Conservation (phyloP, 441 rosid species). For the Gossypium schwendimanii region DNA sequence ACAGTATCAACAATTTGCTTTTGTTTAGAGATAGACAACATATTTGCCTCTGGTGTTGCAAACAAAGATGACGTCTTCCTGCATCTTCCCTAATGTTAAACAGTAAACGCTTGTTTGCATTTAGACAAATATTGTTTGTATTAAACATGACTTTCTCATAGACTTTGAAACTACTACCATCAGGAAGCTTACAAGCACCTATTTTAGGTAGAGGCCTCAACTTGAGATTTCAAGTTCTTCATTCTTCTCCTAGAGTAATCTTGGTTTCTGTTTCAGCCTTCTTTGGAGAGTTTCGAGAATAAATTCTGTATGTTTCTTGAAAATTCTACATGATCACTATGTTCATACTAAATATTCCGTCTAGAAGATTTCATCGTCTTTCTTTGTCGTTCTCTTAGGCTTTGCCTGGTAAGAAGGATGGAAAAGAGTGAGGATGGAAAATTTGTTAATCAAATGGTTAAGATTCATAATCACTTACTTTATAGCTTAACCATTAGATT, state of each 20-base stretch:
- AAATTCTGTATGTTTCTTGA: not conserved
- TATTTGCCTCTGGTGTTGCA: not conserved
- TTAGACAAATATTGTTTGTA: not conserved
- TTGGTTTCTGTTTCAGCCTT: not conserved
- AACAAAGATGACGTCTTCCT: not conserved
- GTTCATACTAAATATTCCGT: not conserved
- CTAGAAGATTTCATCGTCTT: not conserved
- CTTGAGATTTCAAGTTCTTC: not conserved
- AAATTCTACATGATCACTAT: too few relatives aligned
- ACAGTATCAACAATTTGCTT: not conserved
- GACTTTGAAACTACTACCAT: not conserved
- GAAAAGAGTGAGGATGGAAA: too few relatives aligned
- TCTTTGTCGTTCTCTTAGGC: not conserved
- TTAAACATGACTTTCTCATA: not conserved
- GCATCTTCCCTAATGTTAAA: not conserved
- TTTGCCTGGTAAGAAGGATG: too few relatives aligned
- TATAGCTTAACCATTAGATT: too few relatives aligned
- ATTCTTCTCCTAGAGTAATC: not conserved
- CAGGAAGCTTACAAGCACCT: not conserved
- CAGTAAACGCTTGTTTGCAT: not conserved
- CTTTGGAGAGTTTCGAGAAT: not conserved
- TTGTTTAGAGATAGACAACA: not conserved
- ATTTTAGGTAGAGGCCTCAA: too few relatives aligned
- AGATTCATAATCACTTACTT: too few relatives aligned
- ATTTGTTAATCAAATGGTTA: too few relatives aligned